These are phyloP conservation scores for Blastobotrys chiropterorum DNA, from an alignment of 805 yeast species.

Conservation along the genomic window DNA sequence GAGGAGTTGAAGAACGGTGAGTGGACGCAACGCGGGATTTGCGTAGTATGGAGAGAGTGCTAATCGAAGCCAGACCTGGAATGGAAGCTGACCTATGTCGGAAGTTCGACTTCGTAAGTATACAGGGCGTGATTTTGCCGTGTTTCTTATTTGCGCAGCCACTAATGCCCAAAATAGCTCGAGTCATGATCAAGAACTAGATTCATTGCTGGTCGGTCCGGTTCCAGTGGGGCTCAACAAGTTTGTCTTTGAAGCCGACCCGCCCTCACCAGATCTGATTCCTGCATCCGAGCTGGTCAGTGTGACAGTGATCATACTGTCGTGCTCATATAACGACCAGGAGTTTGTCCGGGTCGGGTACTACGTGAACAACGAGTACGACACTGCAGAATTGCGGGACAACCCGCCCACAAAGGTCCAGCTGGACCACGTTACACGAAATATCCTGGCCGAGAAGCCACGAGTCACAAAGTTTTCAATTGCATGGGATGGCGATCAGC, in stretches of 20 bases:
- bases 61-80: slow-evolving; percentile 62
- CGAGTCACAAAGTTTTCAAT: slow-evolving; percentile 94
- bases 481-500: slow-evolving; percentile 84
- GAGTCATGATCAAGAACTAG: slow-evolving; percentile 87
- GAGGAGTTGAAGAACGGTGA: slow-evolving; percentile 72
- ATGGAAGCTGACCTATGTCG: slow-evolving; percentile 96
- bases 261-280: slow-evolving; percentile 91
- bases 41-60: slow-evolving; percentile 15
- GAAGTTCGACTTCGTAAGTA: slow-evolving; percentile 73
- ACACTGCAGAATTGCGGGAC: slow-evolving; percentile 84
- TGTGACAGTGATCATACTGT: slow-evolving; percentile 86
- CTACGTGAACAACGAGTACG: slow-evolving; percentile 96
- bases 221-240: slow-evolving; percentile 96
- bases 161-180: slow-evolving; percentile 5
- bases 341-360: slow-evolving; percentile 97
- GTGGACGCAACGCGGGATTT: slow-evolving; percentile 5
- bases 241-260: slow-evolving; percentile 88
- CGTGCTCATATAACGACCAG: slow-evolving; percentile 88
- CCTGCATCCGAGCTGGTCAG: slow-evolving; percentile 94
- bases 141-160: background rate
- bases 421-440: slow-evolving; percentile 89
- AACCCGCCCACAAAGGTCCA: slow-evolving; percentile 92
- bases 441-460: slow-evolving; percentile 94
- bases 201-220: slow-evolving; percentile 95
- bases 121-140: background rate